A percentile compares a stretch with the other conserved stretches of the same genome.
Evolutionary conservation across 371 early-diverging fungal species (phyloP).

Genomic region (Chytridium lagenaria): DNA sequence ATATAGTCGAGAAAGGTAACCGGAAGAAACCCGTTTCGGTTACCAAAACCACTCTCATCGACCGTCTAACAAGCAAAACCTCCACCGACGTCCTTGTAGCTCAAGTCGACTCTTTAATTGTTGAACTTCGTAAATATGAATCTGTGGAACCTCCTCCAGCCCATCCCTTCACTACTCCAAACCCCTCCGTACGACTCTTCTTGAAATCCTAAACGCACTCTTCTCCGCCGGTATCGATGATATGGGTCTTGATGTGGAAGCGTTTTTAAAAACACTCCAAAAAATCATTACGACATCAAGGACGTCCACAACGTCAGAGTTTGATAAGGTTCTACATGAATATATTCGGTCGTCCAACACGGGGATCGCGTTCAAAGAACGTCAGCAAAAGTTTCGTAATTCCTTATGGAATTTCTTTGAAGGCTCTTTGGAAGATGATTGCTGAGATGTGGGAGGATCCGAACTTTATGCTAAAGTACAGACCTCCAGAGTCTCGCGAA

Average conservation of each 20-base stretch:
- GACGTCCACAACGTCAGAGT: background rate
- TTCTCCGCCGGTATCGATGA: constrained; percentile 30
- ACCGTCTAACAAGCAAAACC: no score
- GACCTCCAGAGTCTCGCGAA: background rate
- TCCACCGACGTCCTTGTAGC: no score
- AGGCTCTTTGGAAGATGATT: constrained; percentile 8
- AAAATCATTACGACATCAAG: constrained; percentile 9
- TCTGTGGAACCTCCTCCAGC: background rate
- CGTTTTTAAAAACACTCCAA: constrained; percentile 11
- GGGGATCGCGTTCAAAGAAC: constrained; percentile 11
- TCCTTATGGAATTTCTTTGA: constrained; percentile 16
- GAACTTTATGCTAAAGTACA: background rate
- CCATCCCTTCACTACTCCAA: background rate
- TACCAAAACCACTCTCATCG: no score
- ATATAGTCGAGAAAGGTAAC: no score
- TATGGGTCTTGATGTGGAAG: constrained; percentile 11
- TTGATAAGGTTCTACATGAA: constrained; percentile 21
- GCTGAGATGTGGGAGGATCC: constrained; percentile 5
- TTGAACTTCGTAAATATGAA: constrained; percentile 12
- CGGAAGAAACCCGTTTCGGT: no score
- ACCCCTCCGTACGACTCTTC: constrained; percentile 11
- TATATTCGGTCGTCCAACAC: constrained; percentile 16
- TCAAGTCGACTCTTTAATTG: no score
- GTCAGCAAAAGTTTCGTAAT: background rate
- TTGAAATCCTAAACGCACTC: constrained; percentile 26